These are phyloP conservation scores for Candida piceae DNA, from an alignment of 805 yeast genomes.

Conservation along the genomic window DNA sequence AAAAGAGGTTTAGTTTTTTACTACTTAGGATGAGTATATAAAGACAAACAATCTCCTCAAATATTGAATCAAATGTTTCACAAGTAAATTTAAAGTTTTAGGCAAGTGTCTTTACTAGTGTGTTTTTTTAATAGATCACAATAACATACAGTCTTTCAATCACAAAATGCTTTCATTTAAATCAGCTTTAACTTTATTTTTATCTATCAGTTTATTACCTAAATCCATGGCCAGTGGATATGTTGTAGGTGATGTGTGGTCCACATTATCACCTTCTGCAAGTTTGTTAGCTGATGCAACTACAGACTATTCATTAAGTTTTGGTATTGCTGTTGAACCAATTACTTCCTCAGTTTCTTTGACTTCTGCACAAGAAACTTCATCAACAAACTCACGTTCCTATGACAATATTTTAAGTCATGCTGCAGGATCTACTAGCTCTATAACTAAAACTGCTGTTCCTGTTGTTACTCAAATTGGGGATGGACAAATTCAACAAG, in stretches of 20 bases:
- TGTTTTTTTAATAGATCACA: too few species aligned
- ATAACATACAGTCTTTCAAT: too few species aligned
- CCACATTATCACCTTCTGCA: slow-evolving; percentile 61
- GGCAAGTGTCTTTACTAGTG: too few species aligned
- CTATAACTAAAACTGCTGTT: slow-evolving; percentile 26
- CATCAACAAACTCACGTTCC: slow-evolving; percentile 35
- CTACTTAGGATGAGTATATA: too few species aligned
- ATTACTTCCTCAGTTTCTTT: slow-evolving; percentile 33
- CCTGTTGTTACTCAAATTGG: slow-evolving; percentile 38
- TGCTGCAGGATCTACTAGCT: too few species aligned
- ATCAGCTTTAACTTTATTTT: too few species aligned
- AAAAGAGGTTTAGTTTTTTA: too few species aligned
- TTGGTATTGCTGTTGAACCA: slow-evolving; percentile 66
- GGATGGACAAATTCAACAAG: slow-evolving; percentile 44
- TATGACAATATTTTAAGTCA: slow-evolving; percentile 29
- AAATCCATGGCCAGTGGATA: slow-evolving; percentile 37
- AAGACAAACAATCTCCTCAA: too few species aligned
- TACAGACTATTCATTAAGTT: slow-evolving; percentile 49
- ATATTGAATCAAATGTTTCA: not conserved
- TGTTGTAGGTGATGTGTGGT: slow-evolving; percentile 56
- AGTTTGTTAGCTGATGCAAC: slow-evolving; percentile 46
- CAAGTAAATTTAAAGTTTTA: not conserved
- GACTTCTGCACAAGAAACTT: slow-evolving; percentile 14
- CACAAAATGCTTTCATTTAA: too few species aligned
- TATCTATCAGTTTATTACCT: too few species aligned